phyloP scores from a whole-genome alignment of 129 eudicot genomes.

The Tagetes erecta region DNA sequence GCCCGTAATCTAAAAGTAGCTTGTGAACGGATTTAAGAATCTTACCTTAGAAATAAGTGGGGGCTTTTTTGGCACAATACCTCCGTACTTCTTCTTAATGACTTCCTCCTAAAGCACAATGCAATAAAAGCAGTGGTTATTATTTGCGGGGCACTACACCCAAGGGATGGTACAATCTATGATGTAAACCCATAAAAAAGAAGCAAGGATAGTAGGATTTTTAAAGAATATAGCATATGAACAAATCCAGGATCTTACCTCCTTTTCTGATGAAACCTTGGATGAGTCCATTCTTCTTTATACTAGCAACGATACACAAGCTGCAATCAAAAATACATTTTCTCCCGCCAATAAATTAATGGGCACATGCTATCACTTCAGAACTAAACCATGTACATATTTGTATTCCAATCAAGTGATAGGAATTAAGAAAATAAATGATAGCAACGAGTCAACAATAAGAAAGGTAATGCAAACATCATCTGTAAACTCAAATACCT shows the following conservation, averaged over 20 bases:
- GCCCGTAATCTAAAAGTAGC: constrained; percentile 5
- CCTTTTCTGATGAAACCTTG: constrained; percentile 58
- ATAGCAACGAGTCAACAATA: background rate
- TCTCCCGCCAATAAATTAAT: constrained; percentile 8
- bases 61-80: constrained; percentile 82
- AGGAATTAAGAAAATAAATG: background rate
- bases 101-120: constrained; percentile 63
- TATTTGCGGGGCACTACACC: constrained; percentile 8
- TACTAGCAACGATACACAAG: constrained; percentile 31
- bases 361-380: background rate
- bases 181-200: background rate
- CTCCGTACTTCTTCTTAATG: constrained; percentile 86
- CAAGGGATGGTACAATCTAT: background rate
- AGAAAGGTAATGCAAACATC: background rate
- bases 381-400: constrained; percentile 8
- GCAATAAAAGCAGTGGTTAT: constrained; percentile 15
- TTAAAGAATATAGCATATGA: background rate
- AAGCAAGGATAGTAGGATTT: background rate
- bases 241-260: constrained; percentile 41
- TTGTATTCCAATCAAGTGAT: background rate
- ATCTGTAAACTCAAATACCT: background rate
- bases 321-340: constrained; percentile 25
- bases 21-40: background rate
- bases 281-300: constrained; percentile 38
- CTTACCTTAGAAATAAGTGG: constrained; percentile 95